Evolutionary conservation across 2,329 filamentous ascomycete genomes (phyloP), one percentile per base, ranked within the genome.

Genomic region (Hypoxylon sp.): DNA sequence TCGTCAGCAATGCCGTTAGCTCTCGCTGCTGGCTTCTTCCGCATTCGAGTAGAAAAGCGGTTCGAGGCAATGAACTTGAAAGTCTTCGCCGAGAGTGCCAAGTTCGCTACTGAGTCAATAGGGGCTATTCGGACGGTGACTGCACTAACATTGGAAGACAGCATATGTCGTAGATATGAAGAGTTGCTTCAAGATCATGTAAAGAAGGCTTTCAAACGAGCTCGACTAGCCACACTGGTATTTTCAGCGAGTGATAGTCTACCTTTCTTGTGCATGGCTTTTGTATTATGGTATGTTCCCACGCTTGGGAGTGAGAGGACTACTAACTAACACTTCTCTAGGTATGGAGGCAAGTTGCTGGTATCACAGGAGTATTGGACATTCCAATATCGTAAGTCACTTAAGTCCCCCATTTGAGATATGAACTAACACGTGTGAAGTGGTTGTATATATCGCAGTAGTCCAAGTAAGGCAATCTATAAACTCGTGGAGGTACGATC

Each of bases 41-140:
- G 75, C 14, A 69, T 77, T 32, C 74, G 76, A 1, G 73, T 75
- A 2, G 76, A 78, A 52, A 76, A 74, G 53, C 48, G 59, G 5
- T 75, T 78, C 50, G 75, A 76, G 41, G 68, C 61, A 36, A 74
- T 91, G 83, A 92, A 90, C 71, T 83, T 87, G 5, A 84, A 83
- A 10, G 89, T 93, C 0, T 93, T 93, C 71, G 83, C 86, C 5
- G 87, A 90, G 69, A 93, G 90, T 73, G 91, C 91, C 19, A 88
- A 91, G 72, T 93, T 93, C 71, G 91, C 90, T 0, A 87, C 90
- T 0, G 92, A 94, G 75, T 88, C 91, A 2, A 90, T 94, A 30
- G 87, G 89, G 0, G 91, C 91, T 0, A 92, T 93, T 75, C 85
- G 91, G 6, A 94, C 91, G 0, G 91, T 94, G 0, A 83, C 89